Base-by-base conservation (phyloP, 331 rosid genomes). In the Stylosanthes scabra region DNA sequence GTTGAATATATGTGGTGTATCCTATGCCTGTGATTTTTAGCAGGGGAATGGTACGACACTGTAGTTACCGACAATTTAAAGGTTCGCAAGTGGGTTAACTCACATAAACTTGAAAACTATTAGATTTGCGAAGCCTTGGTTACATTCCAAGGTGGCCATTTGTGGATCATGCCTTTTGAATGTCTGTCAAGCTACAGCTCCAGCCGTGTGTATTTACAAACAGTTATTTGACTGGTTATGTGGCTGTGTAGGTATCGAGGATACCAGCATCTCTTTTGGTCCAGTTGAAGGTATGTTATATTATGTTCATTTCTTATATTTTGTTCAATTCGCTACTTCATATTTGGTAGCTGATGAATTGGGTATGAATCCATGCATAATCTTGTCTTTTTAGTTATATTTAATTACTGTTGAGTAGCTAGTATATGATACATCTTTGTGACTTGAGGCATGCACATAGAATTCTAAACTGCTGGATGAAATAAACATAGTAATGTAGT, bases 271-370 rank as follows among this genome's bases (percentile, higher is more conserved):
- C 66, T 82, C 96, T 61, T 90, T 88, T 78, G 98, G 91, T 66
- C 98, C 92, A 13, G 94, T 92, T 61, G 98, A 92, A 92, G 98
- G 95, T 92, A 92, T 74, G 83, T 13, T 49, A 28, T 78, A n/a
- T n/a, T n/a, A 15, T 51, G 57, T 51, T 51, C 7, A 9, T 8
- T 51, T 7, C 28, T 20, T 74, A 41, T 61, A 54, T 70, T 14
- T n/a, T 58, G 74, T 80, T 70, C 8, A 5, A 27, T 56, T 74
- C 62, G 40, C 73, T 41, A 50, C 74, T 77, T 74, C 25, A 27
- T 59, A 62, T 74, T 41, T 46, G 37, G 8, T 52, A 27, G 63
- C 64, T 34, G 60, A 11, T 42, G 84, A 54, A 40, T 73, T 62
- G 75, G 69, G 31, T 70, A 56, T 47, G 11, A 46, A 51, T 67